phyloP scores from a whole-genome alignment of 345 rosid genomes.

The Hirschfeldia incana region DNA sequence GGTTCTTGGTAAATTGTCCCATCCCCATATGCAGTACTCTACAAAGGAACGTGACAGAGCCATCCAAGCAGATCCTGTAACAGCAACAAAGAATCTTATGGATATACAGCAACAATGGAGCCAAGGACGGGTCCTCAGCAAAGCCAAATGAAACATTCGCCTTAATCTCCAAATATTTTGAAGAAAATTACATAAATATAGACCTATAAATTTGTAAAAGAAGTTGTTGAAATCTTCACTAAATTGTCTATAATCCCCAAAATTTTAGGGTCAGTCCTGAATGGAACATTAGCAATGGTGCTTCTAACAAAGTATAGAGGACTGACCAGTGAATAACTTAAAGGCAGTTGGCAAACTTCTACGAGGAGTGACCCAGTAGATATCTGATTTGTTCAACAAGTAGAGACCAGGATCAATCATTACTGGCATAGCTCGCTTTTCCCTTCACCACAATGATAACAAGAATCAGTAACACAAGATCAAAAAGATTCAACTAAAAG shows the following conservation, averaged over 20 bases:
- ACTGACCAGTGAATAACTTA: constrained; percentile 47
- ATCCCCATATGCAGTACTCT: constrained; percentile 92
- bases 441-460: constrained; percentile 49
- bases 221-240: too few species aligned
- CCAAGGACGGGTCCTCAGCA: too few species aligned
- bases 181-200: too few species aligned
- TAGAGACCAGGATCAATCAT: constrained; percentile 96
- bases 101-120: too few species aligned
- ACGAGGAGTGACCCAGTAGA: constrained; percentile 69
- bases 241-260: too few species aligned
- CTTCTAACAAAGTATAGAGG: background rate
- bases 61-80: constrained; percentile 93
- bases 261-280: too few species aligned
- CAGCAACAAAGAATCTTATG: background rate
- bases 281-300: background rate
- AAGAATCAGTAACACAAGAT: background rate
- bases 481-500: background rate
- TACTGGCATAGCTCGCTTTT: constrained; percentile 92
- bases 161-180: too few species aligned
- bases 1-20: constrained; percentile 94
- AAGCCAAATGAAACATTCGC: too few species aligned
- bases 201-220: too few species aligned
- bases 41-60: constrained; percentile 77
- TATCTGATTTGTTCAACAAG: constrained; percentile 58
- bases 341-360: constrained; percentile 86